phyloP scores from a whole-genome alignment of 768 basidiomycete genomes.

The Mycena venus region DNA sequence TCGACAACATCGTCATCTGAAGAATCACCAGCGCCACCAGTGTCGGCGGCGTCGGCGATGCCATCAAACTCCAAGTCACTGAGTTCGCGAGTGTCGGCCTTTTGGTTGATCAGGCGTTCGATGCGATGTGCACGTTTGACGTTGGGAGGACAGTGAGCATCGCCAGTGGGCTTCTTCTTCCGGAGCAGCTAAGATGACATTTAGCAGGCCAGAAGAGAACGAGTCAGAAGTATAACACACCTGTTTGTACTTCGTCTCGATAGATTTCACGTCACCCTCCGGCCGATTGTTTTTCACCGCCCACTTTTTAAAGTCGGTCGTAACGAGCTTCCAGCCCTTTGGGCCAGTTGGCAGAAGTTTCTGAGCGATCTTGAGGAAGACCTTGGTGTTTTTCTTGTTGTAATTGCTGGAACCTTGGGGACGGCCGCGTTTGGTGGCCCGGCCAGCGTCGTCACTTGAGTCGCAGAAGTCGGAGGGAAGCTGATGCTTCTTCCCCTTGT shows the following conservation, averaged over 20 bases:
- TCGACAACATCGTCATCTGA: neutral
- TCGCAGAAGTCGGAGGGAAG: neutral
- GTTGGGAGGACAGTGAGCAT: neutral
- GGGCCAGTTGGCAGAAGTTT: neutral
- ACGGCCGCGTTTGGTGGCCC: neutral
- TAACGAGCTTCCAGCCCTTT: neutral
- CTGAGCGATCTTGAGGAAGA: neutral
- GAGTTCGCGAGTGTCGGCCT: neutral
- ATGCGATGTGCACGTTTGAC: neutral
- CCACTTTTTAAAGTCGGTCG: neutral
- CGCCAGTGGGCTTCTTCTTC: neutral
- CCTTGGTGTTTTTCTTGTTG: neutral
- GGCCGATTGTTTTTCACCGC: neutral
- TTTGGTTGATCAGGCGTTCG: neutral
- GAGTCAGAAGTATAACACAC: neutral
- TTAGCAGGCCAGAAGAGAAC: neutral
- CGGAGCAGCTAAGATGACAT: neutral
- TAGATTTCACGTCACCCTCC: neutral
- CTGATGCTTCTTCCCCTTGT: neutral
- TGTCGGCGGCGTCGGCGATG: too few species aligned
- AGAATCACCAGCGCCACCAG: neutral
- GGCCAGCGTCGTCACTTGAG: neutral
- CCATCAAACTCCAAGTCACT: neutral
- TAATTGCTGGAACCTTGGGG: neutral
- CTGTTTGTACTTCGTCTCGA: neutral